Evolutionary conservation across 495 filamentous ascomycete species (phyloP), one percentile per base, ranked within the genome.

Genomic region (Penicillium goetzii): DNA sequence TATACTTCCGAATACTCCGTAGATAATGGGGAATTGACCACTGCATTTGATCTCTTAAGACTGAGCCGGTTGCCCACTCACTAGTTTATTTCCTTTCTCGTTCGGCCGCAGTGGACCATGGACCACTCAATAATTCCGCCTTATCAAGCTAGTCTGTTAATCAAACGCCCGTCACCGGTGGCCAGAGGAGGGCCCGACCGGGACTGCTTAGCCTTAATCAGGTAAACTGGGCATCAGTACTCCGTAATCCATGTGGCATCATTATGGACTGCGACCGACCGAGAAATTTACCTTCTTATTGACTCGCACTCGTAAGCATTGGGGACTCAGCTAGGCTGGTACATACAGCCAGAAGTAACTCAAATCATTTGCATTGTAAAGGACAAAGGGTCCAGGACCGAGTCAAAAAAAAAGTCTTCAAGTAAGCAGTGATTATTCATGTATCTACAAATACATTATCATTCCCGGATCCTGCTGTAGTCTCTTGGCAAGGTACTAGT

Each of bases 101-200:
- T 47, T 47, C 43, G 43, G 43, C 43, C 43, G 9, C 43, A 47
- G 21, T 47, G 43, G 43, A 25, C 43, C 43, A 23, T 47, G 43
- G 43, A 47, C 43, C 43, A 47, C 43, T 47, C 43, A 47, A 47
- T 25, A 47, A 47, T 47, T 12, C 10, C 10, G 43, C 43, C 43
- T 47, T 47, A 47, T 25, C 43, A 47, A 47, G 43, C 21, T 47
- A 47, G 43, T 25, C 43, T 1, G 43, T 47, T 47, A 47, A 47
- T 47, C 25, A 47, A 47, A 47, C 43, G 43, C 43, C 43, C 21
- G 43, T 47, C 43, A 47, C 43, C 43, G 19, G 43, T 25, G 43
- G 43, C 19, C 43, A 47, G 43, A 25, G 43, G 19, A 45, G 41
- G 41, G 21, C 43, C 43, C 43, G 43, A 47, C 43, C 43, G 43